phyloP scores from a whole-genome alignment of 768 basidiomycete genomes.

The Leucocoprinus sp. region DNA sequence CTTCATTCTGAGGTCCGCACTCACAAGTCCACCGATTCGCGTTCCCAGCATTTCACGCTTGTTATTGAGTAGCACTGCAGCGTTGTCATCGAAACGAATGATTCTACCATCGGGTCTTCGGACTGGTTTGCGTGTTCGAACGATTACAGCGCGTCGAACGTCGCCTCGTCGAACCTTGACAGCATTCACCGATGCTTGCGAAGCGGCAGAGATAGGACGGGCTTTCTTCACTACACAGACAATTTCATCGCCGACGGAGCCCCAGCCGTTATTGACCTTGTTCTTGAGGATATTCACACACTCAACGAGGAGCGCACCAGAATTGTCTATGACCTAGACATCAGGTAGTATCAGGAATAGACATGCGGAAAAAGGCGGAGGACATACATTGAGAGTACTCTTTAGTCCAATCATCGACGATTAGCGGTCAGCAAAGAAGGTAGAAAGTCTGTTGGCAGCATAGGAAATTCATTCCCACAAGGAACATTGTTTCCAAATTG shows the following conservation, averaged over 20 bases:
- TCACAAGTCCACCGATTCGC: conserved; percentile 89
- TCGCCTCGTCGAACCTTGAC: conserved; percentile 91
- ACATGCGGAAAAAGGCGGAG: neutral
- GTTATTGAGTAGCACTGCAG: conserved; percentile 88
- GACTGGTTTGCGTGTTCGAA: conserved; percentile 83
- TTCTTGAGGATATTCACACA: conserved; percentile 95
- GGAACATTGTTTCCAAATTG: conserved; percentile 10
- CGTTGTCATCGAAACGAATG: conserved; percentile 94
- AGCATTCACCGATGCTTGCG: conserved; percentile 63
- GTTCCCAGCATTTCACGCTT: conserved; percentile 96
- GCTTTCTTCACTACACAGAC: conserved; percentile 93
- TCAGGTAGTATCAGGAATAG: neutral
- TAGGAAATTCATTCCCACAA: conserved; percentile 19
- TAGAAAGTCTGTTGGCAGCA: conserved; percentile 6
- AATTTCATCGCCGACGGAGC: conserved; percentile 89
- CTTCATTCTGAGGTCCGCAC: conserved; percentile 81
- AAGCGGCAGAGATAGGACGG: conserved; percentile 64
- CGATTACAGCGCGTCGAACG: conserved; percentile 92
- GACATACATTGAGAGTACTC: conserved; percentile 75
- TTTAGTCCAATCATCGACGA: conserved; percentile 88
- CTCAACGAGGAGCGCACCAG: conserved; percentile 89
- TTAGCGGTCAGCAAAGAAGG: conserved; percentile 11
- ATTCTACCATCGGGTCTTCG: conserved; percentile 81
- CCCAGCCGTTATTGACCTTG: conserved; percentile 94
- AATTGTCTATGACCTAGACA: conserved; percentile 91